Conservation (phyloP, 768 basidiomycete species). For the Lenzites betulinus region DNA sequence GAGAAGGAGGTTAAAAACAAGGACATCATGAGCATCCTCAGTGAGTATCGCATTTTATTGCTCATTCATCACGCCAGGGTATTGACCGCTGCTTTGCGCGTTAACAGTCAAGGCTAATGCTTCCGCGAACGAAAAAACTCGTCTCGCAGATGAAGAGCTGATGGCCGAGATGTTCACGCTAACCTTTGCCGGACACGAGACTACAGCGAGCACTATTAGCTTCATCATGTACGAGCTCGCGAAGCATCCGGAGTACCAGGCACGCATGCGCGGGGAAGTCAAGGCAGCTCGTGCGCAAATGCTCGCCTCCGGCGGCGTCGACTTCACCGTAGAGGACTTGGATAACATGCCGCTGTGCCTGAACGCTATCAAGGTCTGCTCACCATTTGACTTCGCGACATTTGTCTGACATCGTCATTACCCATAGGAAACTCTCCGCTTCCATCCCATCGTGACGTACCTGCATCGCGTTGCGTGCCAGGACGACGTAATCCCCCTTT, state of each 20-base stretch:
- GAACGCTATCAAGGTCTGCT: constrained; percentile 18
- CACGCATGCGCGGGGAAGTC: constrained; percentile 20
- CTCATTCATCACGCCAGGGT: not conserved
- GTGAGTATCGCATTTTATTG: constrained; percentile 1
- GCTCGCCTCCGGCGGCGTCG: not conserved
- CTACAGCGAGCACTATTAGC: constrained; percentile 15
- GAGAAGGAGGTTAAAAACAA: constrained; percentile 16
- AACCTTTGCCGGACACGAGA: constrained; percentile 20
- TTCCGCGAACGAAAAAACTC: constrained; percentile 15
- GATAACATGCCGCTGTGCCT: constrained; percentile 3
- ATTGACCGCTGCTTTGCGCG: no score
- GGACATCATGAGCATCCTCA: constrained; percentile 26
- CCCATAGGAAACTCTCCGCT: constrained; percentile 26
- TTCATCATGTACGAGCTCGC: constrained; percentile 20
- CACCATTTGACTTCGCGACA: no score
- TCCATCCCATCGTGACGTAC: constrained; percentile 21
- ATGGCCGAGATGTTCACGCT: constrained; percentile 23
- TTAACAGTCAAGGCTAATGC: constrained; percentile 23
- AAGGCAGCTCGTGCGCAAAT: constrained; percentile 1
- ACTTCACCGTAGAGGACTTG: constrained; percentile 21
- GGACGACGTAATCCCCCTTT: constrained; percentile 29
- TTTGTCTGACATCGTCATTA: not conserved
- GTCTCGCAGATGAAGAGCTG: constrained; percentile 20
- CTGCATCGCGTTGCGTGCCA: constrained; percentile 24
- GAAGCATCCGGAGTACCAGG: constrained; percentile 11